Percentiles rank a stretch among this genome's conserved stretches.
Conservation (phyloP, 148 eudicot genomes). For the Rhododendron simsii region DNA sequence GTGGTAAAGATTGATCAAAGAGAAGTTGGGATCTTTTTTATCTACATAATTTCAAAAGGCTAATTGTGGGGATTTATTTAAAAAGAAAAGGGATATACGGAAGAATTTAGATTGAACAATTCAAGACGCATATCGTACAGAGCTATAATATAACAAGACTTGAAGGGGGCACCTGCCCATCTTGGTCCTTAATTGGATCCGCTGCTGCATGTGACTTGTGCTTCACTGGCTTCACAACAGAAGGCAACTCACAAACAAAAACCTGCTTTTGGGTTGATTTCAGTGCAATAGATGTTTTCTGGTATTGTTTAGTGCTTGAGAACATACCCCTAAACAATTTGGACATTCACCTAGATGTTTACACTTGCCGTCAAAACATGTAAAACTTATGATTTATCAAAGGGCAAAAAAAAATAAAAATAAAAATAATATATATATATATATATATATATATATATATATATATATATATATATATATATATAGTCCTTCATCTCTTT, state of each 20-base stretch:
- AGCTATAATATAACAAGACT: background rate
- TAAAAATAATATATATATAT: too few species aligned
- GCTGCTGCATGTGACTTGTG: background rate
- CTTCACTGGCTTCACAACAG: background rate
- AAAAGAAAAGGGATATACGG: background rate
- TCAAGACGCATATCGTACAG: background rate
- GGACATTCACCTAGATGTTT: background rate
- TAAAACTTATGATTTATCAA: conserved; percentile 1
- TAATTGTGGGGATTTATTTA: background rate
- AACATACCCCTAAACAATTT: background rate
- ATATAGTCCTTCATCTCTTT: background rate
- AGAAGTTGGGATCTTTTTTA: background rate
- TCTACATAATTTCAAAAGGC: background rate
- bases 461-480: too few species aligned
- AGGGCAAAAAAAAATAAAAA: background rate
- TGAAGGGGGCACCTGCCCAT: background rate
- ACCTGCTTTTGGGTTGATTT: background rate
- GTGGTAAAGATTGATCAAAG: background rate
- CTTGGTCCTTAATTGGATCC: background rate
- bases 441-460: too few species aligned
- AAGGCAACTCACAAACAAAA: background rate
- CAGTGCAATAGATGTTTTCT: background rate
- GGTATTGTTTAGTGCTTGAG: background rate
- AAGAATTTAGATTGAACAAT: background rate
- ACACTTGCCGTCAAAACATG: background rate